Percentiles rank a stretch among this genome's conserved stretches.
These are phyloP conservation scores for Hemisphaericaspora xylofermentans DNA, from an alignment of 1,139 yeast species.

Conservation along the genomic window DNA sequence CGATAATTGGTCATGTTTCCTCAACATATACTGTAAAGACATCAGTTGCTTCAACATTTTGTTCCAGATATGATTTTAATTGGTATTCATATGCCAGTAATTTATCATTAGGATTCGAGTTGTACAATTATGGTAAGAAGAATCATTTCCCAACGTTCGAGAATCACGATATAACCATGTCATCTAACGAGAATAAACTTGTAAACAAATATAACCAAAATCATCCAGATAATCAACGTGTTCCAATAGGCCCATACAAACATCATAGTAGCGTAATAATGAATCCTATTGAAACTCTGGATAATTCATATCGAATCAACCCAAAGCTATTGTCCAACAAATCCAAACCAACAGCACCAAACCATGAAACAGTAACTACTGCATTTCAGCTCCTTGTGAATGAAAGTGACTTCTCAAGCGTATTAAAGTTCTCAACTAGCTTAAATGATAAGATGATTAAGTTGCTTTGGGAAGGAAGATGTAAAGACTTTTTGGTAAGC, in stretches of 20 bases:
- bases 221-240: slow-evolving; percentile 2
- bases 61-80: slow-evolving; percentile 87
- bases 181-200: slow-evolving; percentile 10
- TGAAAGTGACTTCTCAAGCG: slow-evolving; percentile 62
- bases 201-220: slow-evolving; percentile 7
- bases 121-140: slow-evolving; percentile 52
- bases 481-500: slow-evolving; percentile 74
- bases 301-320: slow-evolving; percentile 26
- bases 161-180: slow-evolving; percentile 10
- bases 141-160: slow-evolving; percentile 8
- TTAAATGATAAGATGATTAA: slow-evolving; percentile 60
- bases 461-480: slow-evolving; percentile 85
- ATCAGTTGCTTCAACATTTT: slow-evolving; percentile 70
- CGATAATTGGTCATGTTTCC: slow-evolving; percentile 85
- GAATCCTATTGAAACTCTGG: slow-evolving; percentile 27
- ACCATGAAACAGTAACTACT: slow-evolving; percentile 42
- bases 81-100: slow-evolving; percentile 88
- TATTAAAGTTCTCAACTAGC: slow-evolving; percentile 73
- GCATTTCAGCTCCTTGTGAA: slow-evolving; percentile 54
- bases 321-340: slow-evolving; percentile 23
- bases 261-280: slow-evolving; percentile 11
- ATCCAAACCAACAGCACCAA: slow-evolving; percentile 4
- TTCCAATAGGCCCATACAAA: slow-evolving; percentile 6
- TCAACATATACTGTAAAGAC: slow-evolving; percentile 88
- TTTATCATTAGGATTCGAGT: slow-evolving; percentile 80